Evolutionary conservation across 805 yeast species (phyloP), one percentile per base, ranked within the genome.

Genomic region (Kodamaea kakaduensis): DNA sequence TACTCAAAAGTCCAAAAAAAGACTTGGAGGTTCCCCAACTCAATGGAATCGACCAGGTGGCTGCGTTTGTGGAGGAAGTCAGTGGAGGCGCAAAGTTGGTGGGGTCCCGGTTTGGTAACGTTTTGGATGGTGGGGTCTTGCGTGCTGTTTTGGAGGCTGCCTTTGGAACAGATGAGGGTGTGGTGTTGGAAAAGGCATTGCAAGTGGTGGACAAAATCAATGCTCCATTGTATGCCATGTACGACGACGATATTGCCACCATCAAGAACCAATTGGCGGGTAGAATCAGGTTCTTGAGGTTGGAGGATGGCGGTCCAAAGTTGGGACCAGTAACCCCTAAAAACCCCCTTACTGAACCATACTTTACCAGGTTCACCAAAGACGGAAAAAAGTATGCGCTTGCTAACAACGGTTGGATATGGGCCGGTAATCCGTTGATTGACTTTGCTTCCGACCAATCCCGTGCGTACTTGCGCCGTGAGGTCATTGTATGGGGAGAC

Each of bases 331-430:
- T 86, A 31, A 57, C 60, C 3, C 48, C 64, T 3, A 52, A 61
- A 3, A 31, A 35, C 16, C 95, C 96, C 0, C 65, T 90, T 24
- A 75, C 84, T 2, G 97, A 90, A 58, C 79, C 89, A 4, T 90
- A 90, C 58, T 90, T 93, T 57, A 87, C 97, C 2, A 67, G 88
- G 40, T 77, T 89, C 46, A 54, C 47, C 2, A 72, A 58, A 32
- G 52, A 52, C 3, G 90, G 88, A 3, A 67, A 71, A 24, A 63
- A 70, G 1, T 81, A 79, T 64, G 81, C 84, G 6, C 64, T 90
- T 40, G 97, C 96, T 3, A 93, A 93, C 54, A 90, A 93, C 52
- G 98, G 98, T 31, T 90, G 97, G 97, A 87, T 93, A 38, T 90
- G 98, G 98, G 89, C 86, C 35, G 97, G 96, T 8, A 81, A 90